Conservation (phyloP, 2,329 filamentous ascomycete species). For the Botrytis cinerea region DNA sequence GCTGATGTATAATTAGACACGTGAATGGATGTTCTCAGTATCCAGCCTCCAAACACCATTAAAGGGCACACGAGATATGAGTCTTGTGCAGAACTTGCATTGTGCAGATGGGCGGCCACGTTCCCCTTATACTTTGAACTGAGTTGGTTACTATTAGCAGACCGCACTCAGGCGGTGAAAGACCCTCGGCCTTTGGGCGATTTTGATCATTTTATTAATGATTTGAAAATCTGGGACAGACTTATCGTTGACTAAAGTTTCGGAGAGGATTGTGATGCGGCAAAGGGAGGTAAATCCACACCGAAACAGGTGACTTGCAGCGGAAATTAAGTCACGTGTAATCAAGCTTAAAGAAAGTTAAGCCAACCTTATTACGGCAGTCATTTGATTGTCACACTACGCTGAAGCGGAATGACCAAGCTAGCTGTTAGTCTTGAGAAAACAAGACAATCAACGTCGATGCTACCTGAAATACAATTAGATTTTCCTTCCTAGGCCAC, state of each 20-base stretch:
- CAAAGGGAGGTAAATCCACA: neutral
- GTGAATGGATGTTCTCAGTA: neutral
- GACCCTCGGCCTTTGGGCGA: neutral
- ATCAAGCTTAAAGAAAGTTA: neutral
- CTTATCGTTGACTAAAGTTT: neutral
- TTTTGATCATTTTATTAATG: neutral
- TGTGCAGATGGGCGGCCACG: neutral
- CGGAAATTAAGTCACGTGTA: neutral
- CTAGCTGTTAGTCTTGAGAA: neutral
- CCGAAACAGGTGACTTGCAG: neutral
- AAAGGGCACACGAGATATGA: neutral
- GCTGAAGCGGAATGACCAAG: neutral
- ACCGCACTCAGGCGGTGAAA: neutral
- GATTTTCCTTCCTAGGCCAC: neutral
- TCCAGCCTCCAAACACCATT: neutral
- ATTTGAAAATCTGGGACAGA: neutral
- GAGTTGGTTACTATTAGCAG: neutral
- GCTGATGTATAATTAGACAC: neutral
- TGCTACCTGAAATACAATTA: neutral
- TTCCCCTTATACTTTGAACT: neutral
- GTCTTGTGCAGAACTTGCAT: neutral
- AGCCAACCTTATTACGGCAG: neutral
- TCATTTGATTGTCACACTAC: neutral
- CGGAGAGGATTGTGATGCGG: neutral
- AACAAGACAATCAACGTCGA: neutral